phyloP scores from a whole-genome alignment of 345 rosid species.

The Pseudoturritis turrita region DNA sequence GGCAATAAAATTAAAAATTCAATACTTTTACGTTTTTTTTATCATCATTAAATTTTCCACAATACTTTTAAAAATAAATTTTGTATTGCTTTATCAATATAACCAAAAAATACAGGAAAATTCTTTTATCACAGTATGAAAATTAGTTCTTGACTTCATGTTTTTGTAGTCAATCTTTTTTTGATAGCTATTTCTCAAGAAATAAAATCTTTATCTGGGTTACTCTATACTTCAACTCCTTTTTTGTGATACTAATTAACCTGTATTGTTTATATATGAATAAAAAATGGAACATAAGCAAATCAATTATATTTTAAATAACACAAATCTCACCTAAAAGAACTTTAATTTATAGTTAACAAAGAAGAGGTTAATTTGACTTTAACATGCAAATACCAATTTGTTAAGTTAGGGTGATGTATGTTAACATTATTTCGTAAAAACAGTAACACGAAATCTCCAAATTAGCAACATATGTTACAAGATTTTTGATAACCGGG shows the following conservation, averaged over 20 bases:
- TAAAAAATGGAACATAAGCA: neutral
- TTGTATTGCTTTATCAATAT: neutral
- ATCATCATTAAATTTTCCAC: too few species aligned
- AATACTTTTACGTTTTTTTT: too few species aligned
- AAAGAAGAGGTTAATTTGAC: neutral
- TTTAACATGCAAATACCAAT: neutral
- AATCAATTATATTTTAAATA: neutral
- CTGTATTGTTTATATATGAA: neutral
- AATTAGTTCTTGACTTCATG: neutral
- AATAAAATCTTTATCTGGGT: too few species aligned
- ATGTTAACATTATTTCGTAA: neutral
- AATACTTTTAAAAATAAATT: too few species aligned
- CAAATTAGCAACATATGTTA: neutral
- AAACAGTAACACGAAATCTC: neutral
- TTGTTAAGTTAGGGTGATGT: neutral
- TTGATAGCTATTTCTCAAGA: neutral
- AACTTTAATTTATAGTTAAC: neutral
- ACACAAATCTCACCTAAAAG: neutral
- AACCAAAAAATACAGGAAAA: neutral
- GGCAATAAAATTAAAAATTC: neutral
- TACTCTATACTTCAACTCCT: too few species aligned
- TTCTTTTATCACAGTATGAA: too few species aligned
- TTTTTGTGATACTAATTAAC: neutral
- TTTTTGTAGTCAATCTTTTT: neutral
- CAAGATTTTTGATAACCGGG: neutral